Evolutionary conservation across 2,329 filamentous ascomycete genomes (phyloP), one percentile per base, ranked within the genome.

Genomic region (Alternaria conjuncta): DNA sequence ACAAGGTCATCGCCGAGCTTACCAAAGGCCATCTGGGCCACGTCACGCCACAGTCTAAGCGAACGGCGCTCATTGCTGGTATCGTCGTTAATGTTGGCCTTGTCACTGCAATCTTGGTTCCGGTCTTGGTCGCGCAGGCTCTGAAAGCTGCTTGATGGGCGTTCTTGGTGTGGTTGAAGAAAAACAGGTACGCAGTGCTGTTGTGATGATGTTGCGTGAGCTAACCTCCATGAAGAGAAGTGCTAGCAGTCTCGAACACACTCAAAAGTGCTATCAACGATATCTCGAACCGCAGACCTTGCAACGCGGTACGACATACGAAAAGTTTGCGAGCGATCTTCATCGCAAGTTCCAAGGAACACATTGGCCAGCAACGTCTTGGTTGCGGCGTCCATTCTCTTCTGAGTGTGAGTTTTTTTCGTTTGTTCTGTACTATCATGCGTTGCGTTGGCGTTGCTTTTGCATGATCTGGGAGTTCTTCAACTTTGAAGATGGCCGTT

Each of bases 21-120:
- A 78, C 79, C 0, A 65, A 75, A 6, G 79, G 79, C 12, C 67
- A 70, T 5, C 65, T 81, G 21, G 68, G 71, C 7, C 66, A 74
- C n/a, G 78, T 74, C 59, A 68, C 74, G 1, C 50, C 62, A 18
- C 57, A 64, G 41, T 71, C 78, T n/a, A 80, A 81, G 65, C 62
- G 67, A 44, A 67, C 71, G 50, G 76, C 78, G 18, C 60, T 76
- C 10, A 72, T 70, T 44, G 75, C 69, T 44, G 76, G 75, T n/a
- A 68, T 78, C 26, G 62, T 62, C 49, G 62, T 77, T 53, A 80
- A 75, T 60, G 57, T 76, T 53, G 63, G 65, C 11, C 45, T 76
- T 55, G 59, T 66, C 28, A 57, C 58, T 18, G 70, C 63, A 11
- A 75, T 76, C 21, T 26, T 76, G 18, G 64, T 78, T 10, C 73